Evolutionary conservation across 192 early-diverging fungal genomes (phyloP).

Genomic region (Oehlia diaphana): DNA sequence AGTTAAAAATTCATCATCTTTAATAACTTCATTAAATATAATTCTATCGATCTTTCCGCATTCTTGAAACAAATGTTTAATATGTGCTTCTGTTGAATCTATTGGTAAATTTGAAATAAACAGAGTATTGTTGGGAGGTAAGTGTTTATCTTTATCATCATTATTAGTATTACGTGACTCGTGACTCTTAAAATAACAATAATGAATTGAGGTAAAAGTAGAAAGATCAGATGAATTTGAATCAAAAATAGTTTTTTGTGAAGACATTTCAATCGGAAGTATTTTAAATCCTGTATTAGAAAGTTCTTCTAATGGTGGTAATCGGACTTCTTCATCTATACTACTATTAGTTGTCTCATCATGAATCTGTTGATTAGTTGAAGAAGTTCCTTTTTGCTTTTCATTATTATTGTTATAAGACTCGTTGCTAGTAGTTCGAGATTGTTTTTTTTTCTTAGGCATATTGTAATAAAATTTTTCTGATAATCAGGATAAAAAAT

Average conservation of each 20-base stretch:
- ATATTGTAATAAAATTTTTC: not conserved
- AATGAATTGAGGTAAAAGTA: slow-evolving; percentile 24
- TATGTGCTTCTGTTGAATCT: slow-evolving; percentile 65
- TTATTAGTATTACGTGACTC: slow-evolving; percentile 32
- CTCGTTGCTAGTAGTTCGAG: not conserved
- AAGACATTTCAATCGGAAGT: not conserved
- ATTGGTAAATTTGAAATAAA: slow-evolving; percentile 70
- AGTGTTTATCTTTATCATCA: not conserved
- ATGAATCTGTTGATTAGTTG: not conserved
- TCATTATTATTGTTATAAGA: not conserved
- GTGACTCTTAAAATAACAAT: slow-evolving; percentile 44
- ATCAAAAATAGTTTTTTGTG: not conserved
- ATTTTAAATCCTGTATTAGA: not conserved
- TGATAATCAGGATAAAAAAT: not conserved
- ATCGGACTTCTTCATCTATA: not conserved
- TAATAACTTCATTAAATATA: slow-evolving; percentile 46
- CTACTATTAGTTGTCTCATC: not conserved
- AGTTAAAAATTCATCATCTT: slow-evolving; percentile 1
- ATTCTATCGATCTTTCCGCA: slow-evolving; percentile 53
- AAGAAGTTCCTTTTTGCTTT: not conserved
- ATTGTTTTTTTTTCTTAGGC: not conserved
- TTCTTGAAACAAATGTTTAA: slow-evolving; percentile 63
- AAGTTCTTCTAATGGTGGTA: not conserved
- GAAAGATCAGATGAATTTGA: not conserved
- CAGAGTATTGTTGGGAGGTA: slow-evolving; percentile 60